Conservation (phyloP, 768 basidiomycete species). For the Kockovaella imperatae region DNA sequence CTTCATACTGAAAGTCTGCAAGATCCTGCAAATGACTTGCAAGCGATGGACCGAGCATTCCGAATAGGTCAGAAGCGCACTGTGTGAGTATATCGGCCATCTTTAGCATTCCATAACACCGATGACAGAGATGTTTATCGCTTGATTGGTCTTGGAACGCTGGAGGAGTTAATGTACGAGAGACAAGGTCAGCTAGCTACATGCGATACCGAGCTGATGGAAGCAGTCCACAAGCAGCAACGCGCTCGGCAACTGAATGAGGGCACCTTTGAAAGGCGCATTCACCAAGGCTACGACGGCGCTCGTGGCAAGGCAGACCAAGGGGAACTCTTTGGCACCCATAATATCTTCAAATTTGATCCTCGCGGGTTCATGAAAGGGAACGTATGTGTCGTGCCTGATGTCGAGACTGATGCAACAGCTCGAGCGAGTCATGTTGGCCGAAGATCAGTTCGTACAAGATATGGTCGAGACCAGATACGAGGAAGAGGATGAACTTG, state of each 20-base stretch:
- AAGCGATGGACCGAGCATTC: constrained; percentile 46
- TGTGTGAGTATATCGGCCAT: constrained; percentile 22
- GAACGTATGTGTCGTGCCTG: constrained; percentile 17
- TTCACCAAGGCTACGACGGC: constrained; percentile 36
- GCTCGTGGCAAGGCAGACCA: constrained; percentile 22
- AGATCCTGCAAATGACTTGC: constrained; percentile 94
- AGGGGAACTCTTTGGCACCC: constrained; percentile 39
- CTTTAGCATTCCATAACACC: neutral
- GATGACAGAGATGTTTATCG: constrained; percentile 37
- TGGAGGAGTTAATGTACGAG: constrained; percentile 43
- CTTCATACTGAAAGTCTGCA: neutral
- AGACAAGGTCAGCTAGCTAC: constrained; percentile 29
- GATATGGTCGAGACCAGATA: constrained; percentile 32
- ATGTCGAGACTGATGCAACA: constrained; percentile 6
- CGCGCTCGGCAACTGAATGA: constrained; percentile 33
- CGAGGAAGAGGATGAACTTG: constrained; percentile 12
- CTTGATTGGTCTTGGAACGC: constrained; percentile 37
- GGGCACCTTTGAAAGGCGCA: constrained; percentile 36
- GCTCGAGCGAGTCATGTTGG: constrained; percentile 26
- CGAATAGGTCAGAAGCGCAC: constrained; percentile 43
- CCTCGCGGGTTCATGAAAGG: constrained; percentile 31
- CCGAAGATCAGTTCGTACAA: constrained; percentile 33
- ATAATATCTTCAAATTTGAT: constrained; percentile 42
- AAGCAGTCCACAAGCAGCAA: constrained; percentile 30
- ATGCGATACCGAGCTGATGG: neutral